A percentile compares a stretch with the other conserved stretches of the same genome.
These are phyloP conservation scores for Ligustrum vulgare DNA, from an alignment of 257 asterid species.

Conservation along the genomic window DNA sequence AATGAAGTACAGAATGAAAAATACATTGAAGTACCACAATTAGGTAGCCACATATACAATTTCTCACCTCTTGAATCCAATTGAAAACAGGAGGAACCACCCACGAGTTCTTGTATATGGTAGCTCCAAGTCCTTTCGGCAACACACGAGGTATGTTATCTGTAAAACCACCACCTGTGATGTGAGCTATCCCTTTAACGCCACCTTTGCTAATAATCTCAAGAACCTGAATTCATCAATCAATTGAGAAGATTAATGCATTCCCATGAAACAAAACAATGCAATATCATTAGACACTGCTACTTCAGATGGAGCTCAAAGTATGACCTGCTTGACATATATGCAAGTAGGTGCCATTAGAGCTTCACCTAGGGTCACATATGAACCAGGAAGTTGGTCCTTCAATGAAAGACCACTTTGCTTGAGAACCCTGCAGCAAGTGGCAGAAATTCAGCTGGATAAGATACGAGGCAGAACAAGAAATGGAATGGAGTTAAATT, in stretches of 20 bases:
- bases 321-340: constrained; percentile 83
- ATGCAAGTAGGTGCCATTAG: constrained; percentile 89
- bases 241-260: neutral
- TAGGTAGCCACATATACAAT: neutral
- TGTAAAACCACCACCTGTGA: constrained; percentile 95
- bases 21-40: neutral
- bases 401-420: constrained; percentile 70
- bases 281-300: neutral
- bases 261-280: neutral
- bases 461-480: neutral
- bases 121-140: constrained; percentile 87
- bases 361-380: constrained; percentile 70
- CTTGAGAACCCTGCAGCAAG: constrained; percentile 60
- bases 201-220: constrained; percentile 82
- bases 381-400: constrained; percentile 71
- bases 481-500: neutral
- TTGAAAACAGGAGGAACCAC: constrained; percentile 71
- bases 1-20: neutral
- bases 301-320: constrained; percentile 2
- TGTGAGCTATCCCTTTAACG: constrained; percentile 94
- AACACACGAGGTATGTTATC: constrained; percentile 94
- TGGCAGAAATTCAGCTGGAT: neutral
- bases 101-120: constrained; percentile 70
- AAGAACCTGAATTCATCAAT: constrained; percentile 56
- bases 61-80: constrained; percentile 88